Evolutionary conservation across 768 basidiomycete species (phyloP).

Genomic region (Boletus subparvulus): DNA sequence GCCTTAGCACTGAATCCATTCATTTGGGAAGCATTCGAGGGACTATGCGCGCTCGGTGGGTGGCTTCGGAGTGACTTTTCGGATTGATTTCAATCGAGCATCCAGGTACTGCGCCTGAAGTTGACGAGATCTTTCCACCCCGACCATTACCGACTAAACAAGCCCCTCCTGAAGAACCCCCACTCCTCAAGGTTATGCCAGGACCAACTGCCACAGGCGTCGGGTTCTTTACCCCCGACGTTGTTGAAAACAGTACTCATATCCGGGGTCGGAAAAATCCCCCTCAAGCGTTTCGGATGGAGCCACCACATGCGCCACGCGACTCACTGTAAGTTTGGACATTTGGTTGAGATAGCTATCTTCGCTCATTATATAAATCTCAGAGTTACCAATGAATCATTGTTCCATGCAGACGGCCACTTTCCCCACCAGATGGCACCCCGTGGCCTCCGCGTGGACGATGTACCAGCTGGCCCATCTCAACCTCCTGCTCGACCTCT

Average conservation of each 20-base stretch:
- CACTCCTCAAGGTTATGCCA: slow-evolving; percentile 35
- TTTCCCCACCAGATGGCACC: slow-evolving; percentile 48
- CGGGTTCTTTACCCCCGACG: slow-evolving; percentile 77
- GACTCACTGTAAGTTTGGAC: slow-evolving; percentile 58
- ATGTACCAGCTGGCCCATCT: slow-evolving; percentile 38
- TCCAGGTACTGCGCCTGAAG: slow-evolving; percentile 65
- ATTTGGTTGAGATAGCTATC: neutral
- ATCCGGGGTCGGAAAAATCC: slow-evolving; percentile 59
- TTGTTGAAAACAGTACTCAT: slow-evolving; percentile 53
- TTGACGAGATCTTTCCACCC: slow-evolving; percentile 72
- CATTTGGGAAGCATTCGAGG: slow-evolving; percentile 92
- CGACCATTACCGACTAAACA: slow-evolving; percentile 57
- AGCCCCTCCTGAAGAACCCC: slow-evolving; percentile 50
- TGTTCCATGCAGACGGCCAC: slow-evolving; percentile 55
- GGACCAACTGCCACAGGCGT: slow-evolving; percentile 60
- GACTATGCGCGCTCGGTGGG: slow-evolving; percentile 75
- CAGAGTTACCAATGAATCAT: slow-evolving; percentile 58
- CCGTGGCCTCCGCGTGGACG: slow-evolving; percentile 43
- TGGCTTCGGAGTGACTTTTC: slow-evolving; percentile 9
- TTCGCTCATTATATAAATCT: slow-evolving; percentile 7
- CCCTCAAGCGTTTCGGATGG: slow-evolving; percentile 57
- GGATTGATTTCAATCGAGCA: slow-evolving; percentile 12
- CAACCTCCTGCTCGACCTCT: slow-evolving; percentile 63
- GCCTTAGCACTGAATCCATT: slow-evolving; percentile 74
- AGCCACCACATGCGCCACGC: slow-evolving; percentile 46